phyloP scores from a whole-genome alignment of 495 filamentous ascomycete species.

The Aeminium ludgeri region DNA sequence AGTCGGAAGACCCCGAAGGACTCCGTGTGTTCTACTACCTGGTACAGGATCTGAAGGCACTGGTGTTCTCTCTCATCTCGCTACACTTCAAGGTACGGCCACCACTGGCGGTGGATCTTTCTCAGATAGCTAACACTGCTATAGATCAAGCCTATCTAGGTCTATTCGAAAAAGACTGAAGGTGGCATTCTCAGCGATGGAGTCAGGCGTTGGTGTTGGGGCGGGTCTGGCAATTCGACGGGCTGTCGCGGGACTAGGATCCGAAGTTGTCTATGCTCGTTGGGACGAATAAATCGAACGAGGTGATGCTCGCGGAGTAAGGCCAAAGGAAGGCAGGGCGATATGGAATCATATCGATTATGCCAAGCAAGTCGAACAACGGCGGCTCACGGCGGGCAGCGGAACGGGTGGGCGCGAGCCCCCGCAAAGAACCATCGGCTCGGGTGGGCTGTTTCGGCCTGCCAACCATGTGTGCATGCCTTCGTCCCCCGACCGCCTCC shows the following conservation, averaged over 20 bases:
- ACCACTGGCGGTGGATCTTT: background rate
- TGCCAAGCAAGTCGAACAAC: no score
- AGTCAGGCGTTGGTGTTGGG: background rate
- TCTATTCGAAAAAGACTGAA: background rate
- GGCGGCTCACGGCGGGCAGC: no score
- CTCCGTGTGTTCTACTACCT: constrained; percentile 99
- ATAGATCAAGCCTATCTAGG: constrained; percentile 25
- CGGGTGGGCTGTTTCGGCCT: no score
- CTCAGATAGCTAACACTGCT: background rate
- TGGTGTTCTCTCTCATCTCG: constrained; percentile 90
- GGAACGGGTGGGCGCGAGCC: no score
- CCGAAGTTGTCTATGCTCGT: no score
- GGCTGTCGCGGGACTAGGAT: background rate
- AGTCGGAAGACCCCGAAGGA: constrained; percentile 90
- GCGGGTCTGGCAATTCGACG: background rate
- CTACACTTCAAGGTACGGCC: constrained; percentile 79
- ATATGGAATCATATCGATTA: no score
- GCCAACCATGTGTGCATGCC: no score
- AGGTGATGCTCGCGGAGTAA: no score
- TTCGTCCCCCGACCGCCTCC: no score
- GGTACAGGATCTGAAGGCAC: constrained; percentile 90
- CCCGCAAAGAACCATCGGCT: no score
- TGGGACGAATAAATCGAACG: no score
- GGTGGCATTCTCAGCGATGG: background rate
- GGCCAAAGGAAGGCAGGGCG: no score